Conservation (phyloP, 2,329 filamentous ascomycete species). For the Aspergillus sp. region DNA sequence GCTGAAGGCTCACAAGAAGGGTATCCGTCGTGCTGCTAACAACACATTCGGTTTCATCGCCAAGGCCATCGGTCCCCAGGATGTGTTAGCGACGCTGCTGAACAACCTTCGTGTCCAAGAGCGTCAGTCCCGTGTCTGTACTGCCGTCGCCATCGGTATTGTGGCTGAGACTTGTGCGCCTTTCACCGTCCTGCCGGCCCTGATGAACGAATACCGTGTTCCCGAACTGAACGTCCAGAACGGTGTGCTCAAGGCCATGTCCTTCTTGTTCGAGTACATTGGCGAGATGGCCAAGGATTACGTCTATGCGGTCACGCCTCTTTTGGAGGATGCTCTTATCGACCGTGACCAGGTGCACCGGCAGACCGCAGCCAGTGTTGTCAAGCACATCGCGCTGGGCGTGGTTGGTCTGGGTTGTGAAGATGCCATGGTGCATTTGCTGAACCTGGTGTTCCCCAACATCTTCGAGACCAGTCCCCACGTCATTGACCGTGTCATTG, state of each 20-base stretch:
- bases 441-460: conserved; percentile 95
- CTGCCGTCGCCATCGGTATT: conserved; percentile 96
- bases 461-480: conserved; percentile 97
- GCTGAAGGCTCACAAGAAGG: conserved; percentile 99
- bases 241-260: conserved; percentile 93
- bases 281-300: conserved; percentile 99
- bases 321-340: conserved; percentile 95
- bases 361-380: conserved; percentile 92
- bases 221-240: conserved; percentile 99
- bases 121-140: conserved; percentile 96
- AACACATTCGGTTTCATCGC: conserved; percentile 99
- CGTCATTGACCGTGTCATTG: conserved; percentile 96
- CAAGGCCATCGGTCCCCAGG: conserved; percentile 96
- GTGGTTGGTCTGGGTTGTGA: conserved; percentile 98
- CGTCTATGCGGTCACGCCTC: conserved; percentile 93
- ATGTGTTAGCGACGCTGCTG: conserved; percentile 90
- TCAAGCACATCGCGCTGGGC: conserved; percentile 96
- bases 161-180: conserved; percentile 97
- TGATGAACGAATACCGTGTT: conserved; percentile 99
- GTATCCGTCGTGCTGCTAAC: conserved; percentile 95
- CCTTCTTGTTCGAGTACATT: conserved; percentile 98
- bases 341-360: conserved; percentile 97
- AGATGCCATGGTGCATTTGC: conserved; percentile 95
- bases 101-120: conserved; percentile 98
- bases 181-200: conserved; percentile 94